A percentile compares a stretch with the other conserved stretches of the same genome.
These are phyloP conservation scores for Curvularia verruculosa DNA, from an alignment of 2,329 filamentous ascomycete species.

Conservation along the genomic window DNA sequence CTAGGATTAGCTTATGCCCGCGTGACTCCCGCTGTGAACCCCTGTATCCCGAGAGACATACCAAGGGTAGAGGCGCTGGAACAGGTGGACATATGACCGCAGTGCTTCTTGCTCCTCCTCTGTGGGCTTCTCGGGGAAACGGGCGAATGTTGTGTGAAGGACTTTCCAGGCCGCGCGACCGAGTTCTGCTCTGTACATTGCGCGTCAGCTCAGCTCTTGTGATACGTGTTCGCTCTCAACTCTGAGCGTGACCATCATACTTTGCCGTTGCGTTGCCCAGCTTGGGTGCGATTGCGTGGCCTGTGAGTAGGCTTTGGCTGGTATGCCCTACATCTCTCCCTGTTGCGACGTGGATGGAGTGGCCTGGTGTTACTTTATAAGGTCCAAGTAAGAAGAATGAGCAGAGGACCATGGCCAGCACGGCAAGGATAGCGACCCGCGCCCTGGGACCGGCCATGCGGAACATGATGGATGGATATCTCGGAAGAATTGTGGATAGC, in stretches of 20 bases:
- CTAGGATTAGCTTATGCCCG: constrained; percentile 30
- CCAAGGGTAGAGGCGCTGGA: constrained; percentile 70
- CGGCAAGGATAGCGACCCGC: constrained; percentile 53
- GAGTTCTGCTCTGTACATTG: constrained; percentile 61
- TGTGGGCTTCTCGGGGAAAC: constrained; percentile 68
- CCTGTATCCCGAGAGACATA: constrained; percentile 41
- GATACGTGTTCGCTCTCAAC: constrained; percentile 8
- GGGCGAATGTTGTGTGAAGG: constrained; percentile 69
- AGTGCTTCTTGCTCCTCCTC: constrained; percentile 65
- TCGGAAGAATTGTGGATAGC: constrained; percentile 2
- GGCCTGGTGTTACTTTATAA: constrained; percentile 53
- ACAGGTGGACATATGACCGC: constrained; percentile 66
- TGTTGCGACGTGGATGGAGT: constrained; percentile 26
- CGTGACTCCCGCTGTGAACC: constrained; percentile 25
- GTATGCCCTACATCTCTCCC: constrained; percentile 25
- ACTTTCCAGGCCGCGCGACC: constrained; percentile 70
- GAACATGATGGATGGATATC: constrained; percentile 32
- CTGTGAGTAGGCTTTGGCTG: constrained; percentile 57
- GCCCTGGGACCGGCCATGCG: constrained; percentile 35
- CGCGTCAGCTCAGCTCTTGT: constrained; percentile 28
- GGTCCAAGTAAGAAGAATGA: constrained; percentile 66
- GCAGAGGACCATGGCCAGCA: constrained; percentile 63
- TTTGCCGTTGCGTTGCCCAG: constrained; percentile 83
- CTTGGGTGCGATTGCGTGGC: constrained; percentile 77
- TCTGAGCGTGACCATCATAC: constrained; percentile 35